Evolutionary conservation across 176 grass and related monocot species (phyloP), one percentile per base, ranked within the genome.

Genomic region (Raddia guianensis): DNA sequence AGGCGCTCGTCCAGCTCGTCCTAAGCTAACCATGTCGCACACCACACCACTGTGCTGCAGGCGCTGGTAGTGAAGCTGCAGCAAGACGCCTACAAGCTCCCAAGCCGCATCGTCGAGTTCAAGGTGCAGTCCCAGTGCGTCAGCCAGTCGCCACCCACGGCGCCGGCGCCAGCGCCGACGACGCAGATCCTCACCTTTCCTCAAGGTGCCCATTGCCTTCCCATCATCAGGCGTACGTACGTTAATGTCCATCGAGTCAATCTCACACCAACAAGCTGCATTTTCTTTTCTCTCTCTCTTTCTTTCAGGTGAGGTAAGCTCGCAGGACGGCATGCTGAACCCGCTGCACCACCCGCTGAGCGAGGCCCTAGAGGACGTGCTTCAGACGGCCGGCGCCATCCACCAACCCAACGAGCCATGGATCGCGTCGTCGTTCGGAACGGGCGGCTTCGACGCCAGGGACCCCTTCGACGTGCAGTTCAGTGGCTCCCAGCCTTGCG

Each of bases 31-130:
- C 21, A 27, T 5, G 19, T 69, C 21, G 44, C 45, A 4, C 32
- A 15, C 5, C 13, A 53, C 5, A 50, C 77, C 46, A 12, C 18
- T 40, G 59, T 56, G 16, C 77, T 81, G 66, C 81, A 94, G 92
- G 84, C 66, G 7, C 35, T 89, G 78, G 87, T 91, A 58, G 66
- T 21, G 80, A 91, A 94, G 70, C 49, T 94, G 44, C 90, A 91
- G 80, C 89, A 94, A 69, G 87, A 94, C 80, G 89, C 92, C 43
- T 94, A 91, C 80, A 85, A 83, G 85, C 87, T 82, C 45, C 89
- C 86, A 12, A 42, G 62, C 64, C 81, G 75, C 50, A 94, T 94
- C 51, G 16, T 78, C 2, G 92, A 94, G 50, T 89, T 91, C 71
- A 89, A 85, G 56, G 77, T 87, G 79, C 84, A 89, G 72, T 16